These are phyloP conservation scores for Combretum micranthum DNA, from an alignment of 345 rosid genomes.

Conservation along the genomic window DNA sequence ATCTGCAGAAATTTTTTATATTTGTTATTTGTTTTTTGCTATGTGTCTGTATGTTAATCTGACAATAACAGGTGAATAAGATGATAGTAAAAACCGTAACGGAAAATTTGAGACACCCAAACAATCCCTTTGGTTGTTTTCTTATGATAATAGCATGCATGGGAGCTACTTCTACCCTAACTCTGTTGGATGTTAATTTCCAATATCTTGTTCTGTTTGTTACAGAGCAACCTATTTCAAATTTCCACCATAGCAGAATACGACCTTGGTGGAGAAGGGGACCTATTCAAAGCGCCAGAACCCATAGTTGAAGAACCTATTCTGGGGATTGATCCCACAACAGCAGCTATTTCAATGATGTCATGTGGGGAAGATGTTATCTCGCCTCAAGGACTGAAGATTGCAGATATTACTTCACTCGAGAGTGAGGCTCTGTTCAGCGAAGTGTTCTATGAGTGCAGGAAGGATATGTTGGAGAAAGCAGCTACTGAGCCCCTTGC, in stretches of 20 bases:
- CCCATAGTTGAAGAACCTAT: constrained; percentile 67
- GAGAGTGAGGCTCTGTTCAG: constrained; percentile 68
- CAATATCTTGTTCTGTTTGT: constrained; percentile 1
- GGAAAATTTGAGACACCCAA: too few relatives aligned
- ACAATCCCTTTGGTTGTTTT: too few relatives aligned
- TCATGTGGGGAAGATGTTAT: constrained; percentile 69
- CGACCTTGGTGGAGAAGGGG: constrained; percentile 85
- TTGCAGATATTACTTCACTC: constrained; percentile 57
- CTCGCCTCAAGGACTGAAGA: constrained; percentile 57
- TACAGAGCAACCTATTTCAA: constrained; percentile 41
- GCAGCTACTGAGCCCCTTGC: constrained; percentile 42
- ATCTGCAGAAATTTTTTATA: too few relatives aligned
- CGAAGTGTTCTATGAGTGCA: constrained; percentile 70
- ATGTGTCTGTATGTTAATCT: too few relatives aligned
- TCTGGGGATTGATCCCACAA: constrained; percentile 57
- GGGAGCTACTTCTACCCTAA: too few relatives aligned
- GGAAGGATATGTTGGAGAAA: constrained; percentile 79
- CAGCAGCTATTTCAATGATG: constrained; percentile 73
- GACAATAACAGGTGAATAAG: too few relatives aligned
- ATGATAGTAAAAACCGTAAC: too few relatives aligned
- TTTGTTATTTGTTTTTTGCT: too few relatives aligned
- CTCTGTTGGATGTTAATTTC: neutral
- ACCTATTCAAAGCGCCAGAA: constrained; percentile 88
- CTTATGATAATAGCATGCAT: too few relatives aligned
- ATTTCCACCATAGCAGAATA: constrained; percentile 57